Evolutionary conservation across 768 basidiomycete genomes (phyloP), one percentile per base, ranked within the genome.

Genomic region (Gloeopeniophorella convolvens): DNA sequence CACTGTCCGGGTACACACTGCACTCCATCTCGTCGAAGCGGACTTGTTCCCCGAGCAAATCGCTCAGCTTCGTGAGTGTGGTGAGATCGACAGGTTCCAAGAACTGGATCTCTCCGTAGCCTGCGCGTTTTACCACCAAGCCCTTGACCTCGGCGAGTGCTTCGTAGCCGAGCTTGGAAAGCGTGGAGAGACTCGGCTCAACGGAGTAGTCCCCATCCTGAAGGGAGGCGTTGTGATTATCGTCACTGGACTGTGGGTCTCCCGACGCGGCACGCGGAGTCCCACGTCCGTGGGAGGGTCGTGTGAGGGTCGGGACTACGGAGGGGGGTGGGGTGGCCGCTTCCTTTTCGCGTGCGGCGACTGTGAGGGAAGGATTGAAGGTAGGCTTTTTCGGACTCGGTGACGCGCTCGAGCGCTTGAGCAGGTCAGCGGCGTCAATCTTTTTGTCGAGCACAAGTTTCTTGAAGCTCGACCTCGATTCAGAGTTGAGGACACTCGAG

Each of bases 201-300:
- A 86, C 80, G 77, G 82, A 97, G 69, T 98, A 99, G 53, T 96
- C 90, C 34, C 94, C 96, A 54, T 92, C 82, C 53, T 82, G 77
- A 13, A 42, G 41, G 7, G 34, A 23, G 4, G 47, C n/a, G n/a
- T n/a, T n/a, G 8, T 30, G 36, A 26, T 26, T 45, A 12, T 56
- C 50, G 40, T 21, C 27, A 16, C 30, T 4, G 20, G 30, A 12
- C 20, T 51, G 55, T 10, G 35, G 23, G 42, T 42, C 45, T 9
- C n/a, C n/a, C n/a, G n/a, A n/a, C n/a, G 59, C 40, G 21, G 55
- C 60, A 5, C 51, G 56, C 10, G 42, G 34, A 5, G 51, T 46
- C 5, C 50, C 71, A 59, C 34, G 66, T 54, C 66, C 32, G 68
- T 66, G 12, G 70, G 72, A 21, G 71, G 56, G 45, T 16, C 36